Base-by-base conservation (phyloP, 139 green algal genomes). In the Picochlorum sp. region DNA sequence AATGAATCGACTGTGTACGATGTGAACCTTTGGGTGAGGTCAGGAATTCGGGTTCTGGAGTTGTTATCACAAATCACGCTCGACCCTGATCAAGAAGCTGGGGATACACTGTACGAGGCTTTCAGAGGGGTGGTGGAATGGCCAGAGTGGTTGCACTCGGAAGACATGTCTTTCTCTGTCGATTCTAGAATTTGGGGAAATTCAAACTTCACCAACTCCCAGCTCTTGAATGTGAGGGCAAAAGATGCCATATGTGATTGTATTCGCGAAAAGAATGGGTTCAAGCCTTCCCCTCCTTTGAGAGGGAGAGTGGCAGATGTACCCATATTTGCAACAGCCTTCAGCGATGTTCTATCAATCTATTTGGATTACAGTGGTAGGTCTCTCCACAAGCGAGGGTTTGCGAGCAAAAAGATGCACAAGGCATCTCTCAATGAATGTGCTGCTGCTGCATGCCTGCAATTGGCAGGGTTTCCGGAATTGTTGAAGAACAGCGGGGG, bases 221-320 rank as follows among this genome's bases (percentile, higher is more conserved):
- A 73, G 18, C 54, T 76, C 15, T 72, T 88, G 51, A 72, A 56
- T 37, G 73, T 72, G 30, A 66, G 85, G 2, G 76, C 74, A 9
- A 83, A 86, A 51, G 88, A 97, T 52, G 90, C 90, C 4, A 79
- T 96, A 34, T 95, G 89, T 75, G 90, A 97, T 63, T 66, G 62
- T 14, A 60, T 97, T 1, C 65, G 81, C 3, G 76, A 87, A 18
- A 51, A 41, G 15, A 72, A 47, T 1, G 76, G 83, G 28, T 46
- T 34, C 38, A 88, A 83, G 67, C 89, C 83, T 21, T 9, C 47
- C 3, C 83, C 84, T 4, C 86, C 83, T 4, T 65, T 69, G 30
- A 23, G 38, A 0, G 75, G 77, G 2, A 32, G 44, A 1, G 37
- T 62, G 6, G 86, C 0, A n/a, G 83, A 95, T 44, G 66, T 97